Base-by-base conservation (phyloP, 192 early-diverging fungal species). In the Nowakowskiella sp. region DNA sequence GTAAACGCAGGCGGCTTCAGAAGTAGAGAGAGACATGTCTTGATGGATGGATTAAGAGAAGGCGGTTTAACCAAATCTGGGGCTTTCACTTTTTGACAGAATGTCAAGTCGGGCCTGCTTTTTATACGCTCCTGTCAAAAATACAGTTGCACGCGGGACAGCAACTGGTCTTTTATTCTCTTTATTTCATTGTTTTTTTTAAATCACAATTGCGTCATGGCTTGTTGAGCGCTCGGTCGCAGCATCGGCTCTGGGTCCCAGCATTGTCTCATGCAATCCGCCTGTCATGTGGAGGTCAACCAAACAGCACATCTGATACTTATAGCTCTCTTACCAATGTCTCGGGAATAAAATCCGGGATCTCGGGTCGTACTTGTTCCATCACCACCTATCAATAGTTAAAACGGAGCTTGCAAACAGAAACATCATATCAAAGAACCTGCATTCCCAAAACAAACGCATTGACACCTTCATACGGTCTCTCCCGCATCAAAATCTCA, bases 1-100 rank as follows among this genome's bases (percentile, higher is more conserved):
- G 85, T 96, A 95, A 47, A 85, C 84, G 74, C 88, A 81, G 67
- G 93, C 92, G 61, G 84, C 78, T 76, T 97, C 90, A 63, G 83
- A 64, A 67, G 74, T 58, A 57, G 81, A 81, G 36, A 74, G 61
- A 26, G 49, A 62, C 72, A 74, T 74, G 33, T 56, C 39, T 10
- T 28, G 21, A 9, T 31, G 46, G 34, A 21, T 9, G 9, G 16
- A 16, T 9, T 31, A 47, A 47, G n/a, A n/a, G n/a, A n/a, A n/a
- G n/a, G n/a, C n/a, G n/a, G n/a, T n/a, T n/a, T n/a, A n/a, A n/a
- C n/a, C n/a, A n/a, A n/a, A n/a, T n/a, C n/a, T n/a, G n/a, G n/a
- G n/a, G n/a, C n/a, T n/a, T n/a, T n/a, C n/a, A n/a, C n/a, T n/a
- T n/a, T n/a, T n/a, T n/a, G n/a, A n/a, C n/a, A n/a, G n/a, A n/a